A percentile compares a stretch with the other conserved stretches of the same genome.
Evolutionary conservation across 2,329 filamentous ascomycete genomes (phyloP).

Genomic region (Ophiostoma quercus): DNA sequence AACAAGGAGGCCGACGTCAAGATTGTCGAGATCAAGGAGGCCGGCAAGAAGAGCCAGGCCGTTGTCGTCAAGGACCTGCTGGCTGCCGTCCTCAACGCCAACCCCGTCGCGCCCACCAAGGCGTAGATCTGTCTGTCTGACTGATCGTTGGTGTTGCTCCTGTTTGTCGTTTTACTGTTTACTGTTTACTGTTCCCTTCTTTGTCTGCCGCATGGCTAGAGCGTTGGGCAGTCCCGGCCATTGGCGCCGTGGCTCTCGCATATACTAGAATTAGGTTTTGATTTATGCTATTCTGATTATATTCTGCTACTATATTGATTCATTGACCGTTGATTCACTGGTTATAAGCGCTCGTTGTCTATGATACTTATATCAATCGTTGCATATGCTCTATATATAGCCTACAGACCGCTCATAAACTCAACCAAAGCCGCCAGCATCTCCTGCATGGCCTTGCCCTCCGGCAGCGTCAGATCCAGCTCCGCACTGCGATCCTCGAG

Average conservation of each 20-base stretch:
- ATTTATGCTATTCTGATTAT: neutral
- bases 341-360: neutral
- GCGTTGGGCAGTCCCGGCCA: conserved; percentile 4
- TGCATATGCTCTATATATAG: neutral
- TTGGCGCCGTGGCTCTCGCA: neutral
- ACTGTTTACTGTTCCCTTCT: neutral
- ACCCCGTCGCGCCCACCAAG: conserved; percentile 54
- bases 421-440: conserved; percentile 51
- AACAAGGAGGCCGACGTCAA: conserved; percentile 74
- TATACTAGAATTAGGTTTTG: conserved; percentile 11
- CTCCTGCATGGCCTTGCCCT: conserved; percentile 53
- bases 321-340: neutral
- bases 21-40: conserved; percentile 73
- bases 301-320: neutral
- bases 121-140: conserved; percentile 17
- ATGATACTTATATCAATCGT: neutral
- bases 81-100: conserved; percentile 76
- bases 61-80: conserved; percentile 80
- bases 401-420: conserved; percentile 39
- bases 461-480: conserved; percentile 47
- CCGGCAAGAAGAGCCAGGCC: conserved; percentile 72
- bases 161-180: neutral
- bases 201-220: neutral
- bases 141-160: no score
- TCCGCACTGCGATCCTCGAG: conserved; percentile 56